A percentile compares a stretch with the other conserved stretches of the same genome.
phyloP scores from a whole-genome alignment of 2,329 filamentous ascomycete genomes.

The Colletotrichum spaethianum region DNA sequence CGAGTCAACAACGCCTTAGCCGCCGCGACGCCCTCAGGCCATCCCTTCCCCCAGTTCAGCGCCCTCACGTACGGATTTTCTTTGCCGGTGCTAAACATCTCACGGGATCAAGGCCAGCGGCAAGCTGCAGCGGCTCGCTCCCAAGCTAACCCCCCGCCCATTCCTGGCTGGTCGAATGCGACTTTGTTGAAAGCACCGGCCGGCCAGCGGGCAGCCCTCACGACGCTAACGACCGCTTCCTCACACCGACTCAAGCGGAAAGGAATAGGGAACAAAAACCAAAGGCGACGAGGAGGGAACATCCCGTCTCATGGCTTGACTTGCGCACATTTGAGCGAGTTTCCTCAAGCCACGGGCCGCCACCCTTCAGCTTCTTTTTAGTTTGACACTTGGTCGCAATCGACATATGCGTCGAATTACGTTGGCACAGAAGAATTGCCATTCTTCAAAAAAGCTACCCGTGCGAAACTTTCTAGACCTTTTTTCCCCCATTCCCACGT shows the following conservation, averaged over 20 bases:
- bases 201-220: neutral
- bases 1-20: slow-evolving; percentile 35
- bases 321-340: slow-evolving; percentile 60
- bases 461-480: neutral
- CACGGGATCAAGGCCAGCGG: neutral
- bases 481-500: neutral
- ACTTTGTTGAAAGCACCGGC: neutral
- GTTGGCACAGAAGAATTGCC: neutral
- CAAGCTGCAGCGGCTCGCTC: slow-evolving; percentile 12
- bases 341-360: slow-evolving; percentile 45
- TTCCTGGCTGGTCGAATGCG: neutral
- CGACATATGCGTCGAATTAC: neutral
- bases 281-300: slow-evolving; percentile 31
- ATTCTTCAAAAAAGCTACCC: neutral
- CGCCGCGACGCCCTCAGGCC: slow-evolving; percentile 14
- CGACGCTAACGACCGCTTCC: slow-evolving; percentile 12
- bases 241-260: slow-evolving; percentile 27
- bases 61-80: neutral
- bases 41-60: neutral
- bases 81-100: neutral
- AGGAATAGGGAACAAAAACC: neutral
- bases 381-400: neutral
- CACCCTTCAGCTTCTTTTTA: slow-evolving; percentile 10
- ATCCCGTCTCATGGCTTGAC: slow-evolving; percentile 28
- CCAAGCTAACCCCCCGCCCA: slow-evolving; percentile 5